Base-by-base conservation (phyloP, 176 grass and related monocot genomes). In the Ensete ventricosum region DNA sequence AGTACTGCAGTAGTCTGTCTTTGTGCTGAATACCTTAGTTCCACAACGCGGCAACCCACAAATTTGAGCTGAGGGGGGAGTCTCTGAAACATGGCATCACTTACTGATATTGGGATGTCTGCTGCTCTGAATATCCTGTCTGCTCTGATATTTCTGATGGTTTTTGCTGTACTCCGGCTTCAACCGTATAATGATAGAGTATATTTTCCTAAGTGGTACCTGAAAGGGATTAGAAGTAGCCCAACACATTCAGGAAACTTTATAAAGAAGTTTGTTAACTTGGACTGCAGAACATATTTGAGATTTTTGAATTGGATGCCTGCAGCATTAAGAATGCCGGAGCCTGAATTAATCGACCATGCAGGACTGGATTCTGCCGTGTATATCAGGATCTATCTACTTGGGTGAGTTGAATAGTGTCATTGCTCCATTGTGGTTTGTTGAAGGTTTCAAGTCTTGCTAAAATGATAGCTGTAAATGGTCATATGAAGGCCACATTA, bases 301-400 rank as follows among this genome's bases (percentile, higher is more conserved):
- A 80, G 90, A 17, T 97, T 97, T 84, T 79, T 97, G 57, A 97
- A 91, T 72, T 97, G 94, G 94, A 93, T 97, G 90, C 94, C 90
- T 5, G 88, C 90, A 11, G 93, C 93, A 1, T 86, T 97, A 70
- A 85, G 83, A 90, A 97, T 97, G 94, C 94, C 90, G 24, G 87
- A 97, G 79, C 85, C 85, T 69, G 90, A 92, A 79, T 75, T 97
- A 64, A 87, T 97, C 74, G 83, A 86, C 3, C 94, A 93, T 67
- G 93, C 93, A 2, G 90, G 93, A 58, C 85, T 97, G 6, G 93
- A 97, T 73, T 90, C 93, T 2, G 88, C 93, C 0, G 90, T 88
- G 73, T 93, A 97, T 64, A 79, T 97, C 53, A 86, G 90, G 54
- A 97, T 97, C 27, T 97, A 97, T 76, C 81, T 90, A 79, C 83